Evolutionary conservation across 805 yeast species (phyloP).

Genomic region (Spathaspora hagerdaliae): DNA sequence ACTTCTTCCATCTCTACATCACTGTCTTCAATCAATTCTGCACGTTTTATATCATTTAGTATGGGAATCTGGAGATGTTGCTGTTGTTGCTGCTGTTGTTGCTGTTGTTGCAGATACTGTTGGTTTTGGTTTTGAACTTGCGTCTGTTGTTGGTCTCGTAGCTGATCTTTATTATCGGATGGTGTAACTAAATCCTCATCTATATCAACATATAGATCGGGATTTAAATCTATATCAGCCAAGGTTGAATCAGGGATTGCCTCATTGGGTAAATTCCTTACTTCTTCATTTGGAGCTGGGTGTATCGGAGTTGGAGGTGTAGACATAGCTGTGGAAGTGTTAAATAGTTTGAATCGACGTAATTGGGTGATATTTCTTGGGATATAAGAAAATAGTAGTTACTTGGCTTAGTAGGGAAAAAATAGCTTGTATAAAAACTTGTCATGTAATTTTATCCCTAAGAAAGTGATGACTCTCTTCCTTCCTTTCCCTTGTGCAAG

Average conservation of each 20-base stretch:
- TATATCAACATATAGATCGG: constrained; percentile 30
- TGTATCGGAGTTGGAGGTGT: constrained; percentile 33
- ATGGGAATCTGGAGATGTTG: background rate
- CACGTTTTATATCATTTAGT: background rate
- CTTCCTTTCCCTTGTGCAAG: no score
- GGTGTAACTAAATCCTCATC: constrained; percentile 6
- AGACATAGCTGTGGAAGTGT: background rate
- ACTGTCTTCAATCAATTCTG: background rate
- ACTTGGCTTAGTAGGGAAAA: no score
- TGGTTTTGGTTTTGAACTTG: background rate
- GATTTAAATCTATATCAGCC: constrained; percentile 36
- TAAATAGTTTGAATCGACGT: no score
- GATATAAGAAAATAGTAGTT: no score
- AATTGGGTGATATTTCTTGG: background rate
- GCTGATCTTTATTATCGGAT: background rate
- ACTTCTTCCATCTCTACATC: constrained; percentile 6
- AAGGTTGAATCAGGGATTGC: constrained; percentile 13
- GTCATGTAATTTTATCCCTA: no score
- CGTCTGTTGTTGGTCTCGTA: background rate
- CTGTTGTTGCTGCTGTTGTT: background rate
- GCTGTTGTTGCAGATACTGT: background rate
- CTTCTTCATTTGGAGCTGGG: constrained; percentile 33
- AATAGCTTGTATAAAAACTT: no score
- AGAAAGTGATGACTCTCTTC: no score
- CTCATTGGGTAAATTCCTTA: constrained; percentile 21